phyloP scores from a whole-genome alignment of 805 yeast genomes.

The Metschnikowia kofuensis region DNA sequence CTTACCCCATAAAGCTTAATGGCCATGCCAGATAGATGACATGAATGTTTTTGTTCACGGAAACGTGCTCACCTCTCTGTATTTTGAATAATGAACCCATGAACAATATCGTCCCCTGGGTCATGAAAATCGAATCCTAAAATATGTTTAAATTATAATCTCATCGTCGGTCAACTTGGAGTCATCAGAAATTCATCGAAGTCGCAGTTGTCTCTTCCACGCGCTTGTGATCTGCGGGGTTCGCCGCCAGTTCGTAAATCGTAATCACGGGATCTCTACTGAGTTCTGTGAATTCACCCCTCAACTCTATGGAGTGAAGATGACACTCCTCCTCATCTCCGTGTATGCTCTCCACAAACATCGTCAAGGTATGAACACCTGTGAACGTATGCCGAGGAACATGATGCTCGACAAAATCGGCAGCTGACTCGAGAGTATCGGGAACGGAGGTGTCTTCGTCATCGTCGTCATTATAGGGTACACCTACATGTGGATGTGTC shows the following conservation, averaged over 20 bases:
- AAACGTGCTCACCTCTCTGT: no score
- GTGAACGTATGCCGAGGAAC: constrained; percentile 74
- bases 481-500: constrained; percentile 66
- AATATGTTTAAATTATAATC: no score
- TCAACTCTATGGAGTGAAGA: constrained; percentile 68
- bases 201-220: constrained; percentile 15
- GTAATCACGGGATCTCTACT: constrained; percentile 70
- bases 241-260: constrained; percentile 86
- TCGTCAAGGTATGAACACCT: constrained; percentile 61
- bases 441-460: constrained; percentile 37
- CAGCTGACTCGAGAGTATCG: constrained; percentile 29
- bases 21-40: no score
- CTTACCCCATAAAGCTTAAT: no score
- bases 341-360: constrained; percentile 61
- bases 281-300: constrained; percentile 66
- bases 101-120: no score
- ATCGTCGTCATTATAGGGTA: constrained; percentile 30
- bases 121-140: no score
- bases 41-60: no score
- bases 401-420: constrained; percentile 74
- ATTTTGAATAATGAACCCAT: no score
- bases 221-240: constrained; percentile 78
- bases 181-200: constrained; percentile 1
- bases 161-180: background rate
- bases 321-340: constrained; percentile 48